These are phyloP conservation scores for Ceriops zippeliana DNA, from an alignment of 345 rosid genomes.

Conservation along the genomic window DNA sequence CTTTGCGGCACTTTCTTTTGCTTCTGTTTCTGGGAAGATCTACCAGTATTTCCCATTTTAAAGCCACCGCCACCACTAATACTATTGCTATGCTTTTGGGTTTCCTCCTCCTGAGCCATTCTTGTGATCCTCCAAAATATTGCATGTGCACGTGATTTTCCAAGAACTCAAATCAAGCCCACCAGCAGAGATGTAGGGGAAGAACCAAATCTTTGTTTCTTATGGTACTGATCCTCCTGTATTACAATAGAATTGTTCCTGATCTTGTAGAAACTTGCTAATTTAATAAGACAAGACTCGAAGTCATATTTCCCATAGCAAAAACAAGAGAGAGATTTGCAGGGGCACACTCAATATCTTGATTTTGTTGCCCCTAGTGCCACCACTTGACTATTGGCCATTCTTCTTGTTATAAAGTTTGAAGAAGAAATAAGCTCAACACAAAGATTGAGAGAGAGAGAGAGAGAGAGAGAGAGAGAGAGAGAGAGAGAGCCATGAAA, in stretches of 20 bases:
- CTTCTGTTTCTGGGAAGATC: slow-evolving; percentile 41
- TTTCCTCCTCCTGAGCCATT: slow-evolving; percentile 47
- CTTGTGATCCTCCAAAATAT: slow-evolving; percentile 24
- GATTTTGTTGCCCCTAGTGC: not conserved
- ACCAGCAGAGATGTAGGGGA: slow-evolving; percentile 7
- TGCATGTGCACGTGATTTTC: not conserved
- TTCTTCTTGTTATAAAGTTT: not conserved
- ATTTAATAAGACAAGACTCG: not conserved
- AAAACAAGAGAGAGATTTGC: not conserved
- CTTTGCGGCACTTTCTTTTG: slow-evolving; percentile 55
- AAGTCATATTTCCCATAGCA: not conserved
- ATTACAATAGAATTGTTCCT: not conserved
- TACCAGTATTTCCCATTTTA: slow-evolving; percentile 14
- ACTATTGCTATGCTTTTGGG: slow-evolving; percentile 28
- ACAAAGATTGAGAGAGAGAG: not conserved
- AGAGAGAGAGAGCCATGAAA: slow-evolving; percentile 7
- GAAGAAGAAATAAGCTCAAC: not conserved
- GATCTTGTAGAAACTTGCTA: not conserved
- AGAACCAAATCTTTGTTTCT: slow-evolving; percentile 17
- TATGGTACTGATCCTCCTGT: too few species aligned
- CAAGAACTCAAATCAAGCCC: slow-evolving; percentile 1
- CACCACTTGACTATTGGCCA: not conserved
- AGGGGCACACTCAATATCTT: not conserved
- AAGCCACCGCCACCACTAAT: slow-evolving; percentile 23
- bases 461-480: not conserved